phyloP scores from a whole-genome alignment of 2,329 filamentous ascomycete species.

The Colletotrichum agaves region DNA sequence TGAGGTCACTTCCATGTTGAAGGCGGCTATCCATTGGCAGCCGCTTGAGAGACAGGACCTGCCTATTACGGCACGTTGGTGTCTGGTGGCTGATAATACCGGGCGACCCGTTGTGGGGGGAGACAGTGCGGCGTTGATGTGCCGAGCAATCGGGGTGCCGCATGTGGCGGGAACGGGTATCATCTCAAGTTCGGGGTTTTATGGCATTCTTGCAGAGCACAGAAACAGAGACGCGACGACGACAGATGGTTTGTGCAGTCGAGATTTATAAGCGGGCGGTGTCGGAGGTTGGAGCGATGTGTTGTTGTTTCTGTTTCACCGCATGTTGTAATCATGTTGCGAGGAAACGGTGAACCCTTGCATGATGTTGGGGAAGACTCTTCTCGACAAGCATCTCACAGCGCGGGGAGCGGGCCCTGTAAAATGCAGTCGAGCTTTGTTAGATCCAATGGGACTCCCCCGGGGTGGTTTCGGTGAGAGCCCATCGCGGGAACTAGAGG shows the following conservation, averaged over 20 bases:
- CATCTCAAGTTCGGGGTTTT: conserved; percentile 16
- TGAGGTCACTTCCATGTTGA: not conserved
- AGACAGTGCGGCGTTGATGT: not conserved
- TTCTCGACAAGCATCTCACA: not conserved
- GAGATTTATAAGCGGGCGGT: conserved; percentile 14
- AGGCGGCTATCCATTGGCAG: conserved; percentile 1
- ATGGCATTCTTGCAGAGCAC: conserved; percentile 2
- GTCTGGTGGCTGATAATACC: not conserved
- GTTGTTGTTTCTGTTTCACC: conserved; percentile 28
- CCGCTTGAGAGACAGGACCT: conserved; percentile 3
- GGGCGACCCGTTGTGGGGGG: conserved; percentile 6
- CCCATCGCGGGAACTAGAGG: conserved; percentile 15
- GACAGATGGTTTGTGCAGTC: conserved; percentile 3
- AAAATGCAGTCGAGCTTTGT: conserved; percentile 15
- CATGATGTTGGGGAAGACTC: not conserved
- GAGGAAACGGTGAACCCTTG: not conserved
- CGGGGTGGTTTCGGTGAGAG: conserved; percentile 7
- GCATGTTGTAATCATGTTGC: conserved; percentile 21
- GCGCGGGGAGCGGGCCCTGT: not conserved
- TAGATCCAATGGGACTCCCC: conserved; percentile 3
- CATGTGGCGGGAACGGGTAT: not conserved
- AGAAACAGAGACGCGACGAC: conserved; percentile 4
- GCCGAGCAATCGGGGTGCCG: not conserved
- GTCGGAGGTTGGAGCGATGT: conserved; percentile 9
- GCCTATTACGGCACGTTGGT: conserved; percentile 2